Conservation (phyloP, 2,329 filamentous ascomycete species). For the Pseudocercospora musae region DNA sequence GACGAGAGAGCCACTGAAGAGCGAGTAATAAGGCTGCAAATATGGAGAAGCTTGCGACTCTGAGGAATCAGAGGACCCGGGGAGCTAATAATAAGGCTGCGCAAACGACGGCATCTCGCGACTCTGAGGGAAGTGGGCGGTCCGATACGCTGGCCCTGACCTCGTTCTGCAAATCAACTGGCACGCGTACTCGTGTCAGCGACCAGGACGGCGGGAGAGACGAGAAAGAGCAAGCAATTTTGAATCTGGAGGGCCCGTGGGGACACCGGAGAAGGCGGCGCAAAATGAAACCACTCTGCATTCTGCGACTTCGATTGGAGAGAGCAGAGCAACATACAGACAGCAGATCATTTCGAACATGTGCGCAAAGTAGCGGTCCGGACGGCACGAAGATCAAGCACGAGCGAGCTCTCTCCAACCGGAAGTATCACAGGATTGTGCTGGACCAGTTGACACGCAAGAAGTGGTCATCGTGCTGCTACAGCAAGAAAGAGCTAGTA, state of each 20-base stretch:
- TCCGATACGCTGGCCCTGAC: no score
- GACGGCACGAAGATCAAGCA: neutral
- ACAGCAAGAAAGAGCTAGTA: neutral
- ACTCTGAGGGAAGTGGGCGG: no score
- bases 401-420: neutral
- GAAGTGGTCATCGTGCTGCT: neutral
- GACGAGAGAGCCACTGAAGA: neutral
- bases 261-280: neutral
- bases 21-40: neutral
- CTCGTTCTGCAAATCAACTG: no score
- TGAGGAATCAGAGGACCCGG: neutral
- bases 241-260: no score
- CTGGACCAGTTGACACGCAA: neutral
- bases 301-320: neutral
- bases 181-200: no score
- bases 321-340: neutral
- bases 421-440: neutral
- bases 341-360: neutral
- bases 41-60: neutral
- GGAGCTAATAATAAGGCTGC: no score
- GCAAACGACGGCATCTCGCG: no score
- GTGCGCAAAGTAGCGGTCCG: neutral
- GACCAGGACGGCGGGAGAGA: no score
- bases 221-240: no score
- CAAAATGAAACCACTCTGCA: neutral